phyloP scores from a whole-genome alignment of 192 early-diverging fungal genomes.

The Coemansia nantahalensis region DNA sequence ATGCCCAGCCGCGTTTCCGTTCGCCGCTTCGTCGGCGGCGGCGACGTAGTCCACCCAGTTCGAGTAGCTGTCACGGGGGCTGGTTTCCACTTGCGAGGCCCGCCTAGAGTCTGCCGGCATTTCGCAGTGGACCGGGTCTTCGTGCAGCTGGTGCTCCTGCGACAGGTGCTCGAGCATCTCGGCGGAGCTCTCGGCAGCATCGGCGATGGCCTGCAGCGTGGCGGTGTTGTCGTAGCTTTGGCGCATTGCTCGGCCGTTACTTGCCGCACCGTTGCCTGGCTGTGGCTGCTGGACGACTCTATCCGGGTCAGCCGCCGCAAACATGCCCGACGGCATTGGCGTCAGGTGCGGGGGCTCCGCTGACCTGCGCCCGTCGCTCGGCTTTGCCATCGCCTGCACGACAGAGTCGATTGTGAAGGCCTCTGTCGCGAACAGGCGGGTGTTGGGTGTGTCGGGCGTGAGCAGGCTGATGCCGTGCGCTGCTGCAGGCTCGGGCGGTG shows the following conservation, averaged over 20 bases:
- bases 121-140: background rate
- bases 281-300: background rate
- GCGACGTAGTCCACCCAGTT: constrained; percentile 11
- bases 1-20: background rate
- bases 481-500: no score
- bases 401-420: background rate
- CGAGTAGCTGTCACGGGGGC: constrained; percentile 20
- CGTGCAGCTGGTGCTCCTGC: constrained; percentile 1
- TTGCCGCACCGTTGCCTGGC: constrained; percentile 1
- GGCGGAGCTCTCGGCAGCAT: constrained; percentile 7
- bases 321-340: background rate
- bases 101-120: background rate
- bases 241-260: background rate
- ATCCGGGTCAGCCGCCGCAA: background rate
- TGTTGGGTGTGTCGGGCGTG: constrained; percentile 29
- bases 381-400: background rate
- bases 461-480: constrained; percentile 18
- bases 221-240: no score
- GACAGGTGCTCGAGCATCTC: constrained; percentile 9
- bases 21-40: background rate
- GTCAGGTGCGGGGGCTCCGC: background rate
- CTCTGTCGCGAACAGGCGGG: constrained; percentile 9
- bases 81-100: constrained; percentile 1
- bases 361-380: background rate
- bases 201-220: background rate